These are phyloP conservation scores for Phaeosphaeriaceae sp. DNA, from an alignment of 2,329 filamentous ascomycete species.

Conservation along the genomic window DNA sequence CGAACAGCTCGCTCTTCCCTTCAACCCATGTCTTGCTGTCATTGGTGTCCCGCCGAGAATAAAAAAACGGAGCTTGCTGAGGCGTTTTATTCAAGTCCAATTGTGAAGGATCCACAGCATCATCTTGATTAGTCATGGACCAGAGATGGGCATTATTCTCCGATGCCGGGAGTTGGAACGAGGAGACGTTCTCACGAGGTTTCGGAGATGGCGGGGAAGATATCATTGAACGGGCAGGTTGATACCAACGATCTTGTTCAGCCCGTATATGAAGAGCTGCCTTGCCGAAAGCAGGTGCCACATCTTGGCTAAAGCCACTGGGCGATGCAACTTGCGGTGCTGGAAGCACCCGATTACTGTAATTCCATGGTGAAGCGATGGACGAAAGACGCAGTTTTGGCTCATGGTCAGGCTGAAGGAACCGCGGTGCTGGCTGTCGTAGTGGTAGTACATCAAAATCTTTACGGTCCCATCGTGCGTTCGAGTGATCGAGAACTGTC, in stretches of 20 bases:
- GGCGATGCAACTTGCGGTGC: background rate
- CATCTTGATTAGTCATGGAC: background rate
- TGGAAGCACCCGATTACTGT: conserved; percentile 3
- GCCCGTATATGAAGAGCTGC: background rate
- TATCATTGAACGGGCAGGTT: background rate
- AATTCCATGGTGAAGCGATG: conserved; percentile 18
- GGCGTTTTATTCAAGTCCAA: background rate
- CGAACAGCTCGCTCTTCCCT: background rate
- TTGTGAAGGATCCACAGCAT: background rate
- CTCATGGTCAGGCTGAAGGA: conserved; percentile 34
- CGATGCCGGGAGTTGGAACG: background rate
- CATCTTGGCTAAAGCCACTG: conserved; percentile 1
- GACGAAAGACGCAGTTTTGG: conserved; percentile 29
- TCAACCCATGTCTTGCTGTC: background rate
- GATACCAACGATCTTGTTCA: background rate
- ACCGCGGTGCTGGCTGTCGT: conserved; percentile 17
- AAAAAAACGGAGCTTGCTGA: background rate
- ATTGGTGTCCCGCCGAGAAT: background rate
- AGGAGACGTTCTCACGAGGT: background rate
- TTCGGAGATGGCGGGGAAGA: background rate
- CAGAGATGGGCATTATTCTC: background rate
- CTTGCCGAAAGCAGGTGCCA: background rate
- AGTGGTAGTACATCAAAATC: conserved; percentile 24
- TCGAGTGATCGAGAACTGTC: conserved; percentile 30
- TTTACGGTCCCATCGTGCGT: conserved; percentile 25